Evolutionary conservation across 495 filamentous ascomycete genomes (phyloP), one percentile per base, ranked within the genome.

Genomic region (Entonaema liquescens): DNA sequence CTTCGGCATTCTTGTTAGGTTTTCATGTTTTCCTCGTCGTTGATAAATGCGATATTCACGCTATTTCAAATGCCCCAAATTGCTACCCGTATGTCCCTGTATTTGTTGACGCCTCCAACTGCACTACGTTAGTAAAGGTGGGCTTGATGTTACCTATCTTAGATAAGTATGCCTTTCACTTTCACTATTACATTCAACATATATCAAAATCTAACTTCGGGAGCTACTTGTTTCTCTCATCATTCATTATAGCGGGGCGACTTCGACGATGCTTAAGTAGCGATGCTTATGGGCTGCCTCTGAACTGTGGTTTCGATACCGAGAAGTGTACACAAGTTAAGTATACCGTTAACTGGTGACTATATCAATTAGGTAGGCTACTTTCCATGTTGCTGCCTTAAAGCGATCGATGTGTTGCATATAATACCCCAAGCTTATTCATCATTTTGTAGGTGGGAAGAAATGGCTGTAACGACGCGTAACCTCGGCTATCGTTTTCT

Each of bases 401-500:
- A 54, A 6, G 59, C 3, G 54, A 62, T 62, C 36, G 21, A 40
- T 1, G 26, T 5, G 11, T 17, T 23, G 44, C 23, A 23, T 47
- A 63, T 52, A 11, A 63, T 52, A 11, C 50, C 58, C 36, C 31
- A 42, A 15, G 42, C 38, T 31, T 29, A 8, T 44, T 58, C 53
- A 58, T 33, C 23, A 42, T 59, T 42, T 0, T 35, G 47, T 60
- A 55, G 15, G 36, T 60, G 8, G 28, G 50, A 44, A 28, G 19
- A 53, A 12, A 60, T 35, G n/a, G 33, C n/a, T n/a, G 4, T 2
- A 29, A 44, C 54, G 8, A 28, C 49, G 28, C 62, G n/a, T 29
- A 42, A 31, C 15, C n/a, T 50, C 15, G 59, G 2, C 25, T 60
- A 19, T 28, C 36, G 36, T n/a, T 36, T 4, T 49, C 40, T 28